phyloP scores from a whole-genome alignment of 192 early-diverging fungal genomes.

The Backusella tuberculispora region DNA sequence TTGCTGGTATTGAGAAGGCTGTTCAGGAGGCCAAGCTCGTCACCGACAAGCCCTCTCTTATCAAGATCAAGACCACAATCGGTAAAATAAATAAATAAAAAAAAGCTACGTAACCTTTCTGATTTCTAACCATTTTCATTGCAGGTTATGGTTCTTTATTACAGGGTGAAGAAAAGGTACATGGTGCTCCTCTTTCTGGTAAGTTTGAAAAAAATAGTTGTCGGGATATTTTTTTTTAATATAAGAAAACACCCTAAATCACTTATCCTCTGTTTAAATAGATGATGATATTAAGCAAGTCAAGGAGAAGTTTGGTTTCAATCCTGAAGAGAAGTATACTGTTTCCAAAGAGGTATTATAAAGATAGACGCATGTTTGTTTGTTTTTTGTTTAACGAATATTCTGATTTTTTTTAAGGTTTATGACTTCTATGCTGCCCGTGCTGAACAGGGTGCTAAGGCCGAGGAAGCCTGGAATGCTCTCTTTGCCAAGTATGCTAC shows the following conservation, averaged over 20 bases:
- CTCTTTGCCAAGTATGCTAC: slow-evolving; percentile 69
- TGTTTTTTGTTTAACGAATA: not conserved
- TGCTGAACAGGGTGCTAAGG: slow-evolving; percentile 60
- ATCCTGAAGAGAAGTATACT: slow-evolving; percentile 72
- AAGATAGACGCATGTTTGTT: not conserved
- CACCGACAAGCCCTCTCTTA: slow-evolving; percentile 87
- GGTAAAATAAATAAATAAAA: slow-evolving; percentile 49
- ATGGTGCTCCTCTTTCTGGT: slow-evolving; percentile 79
- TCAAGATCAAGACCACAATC: slow-evolving; percentile 92
- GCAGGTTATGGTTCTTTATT: slow-evolving; percentile 80
- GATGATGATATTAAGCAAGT: slow-evolving; percentile 77
- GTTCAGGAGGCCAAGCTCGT: slow-evolving; percentile 86
- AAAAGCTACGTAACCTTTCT: not conserved
- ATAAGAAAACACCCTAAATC: not conserved
- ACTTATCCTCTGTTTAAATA: not conserved
- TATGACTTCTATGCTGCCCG: slow-evolving; percentile 55
- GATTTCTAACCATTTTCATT: not conserved
- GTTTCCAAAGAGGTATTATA: slow-evolving; percentile 59
- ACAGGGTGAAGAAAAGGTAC: slow-evolving; percentile 89
- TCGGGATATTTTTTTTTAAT: slow-evolving; percentile 3
- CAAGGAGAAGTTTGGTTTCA: slow-evolving; percentile 85
- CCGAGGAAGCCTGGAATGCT: slow-evolving; percentile 74
- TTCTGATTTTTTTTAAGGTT: slow-evolving; percentile 41
- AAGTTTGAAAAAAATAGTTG: not conserved
- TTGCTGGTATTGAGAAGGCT: slow-evolving; percentile 69